Evolutionary conservation across 1,284 basidiomycete genomes (phyloP), one percentile per base, ranked within the genome.

Genomic region (Ustanciosporium gigantosporum): DNA sequence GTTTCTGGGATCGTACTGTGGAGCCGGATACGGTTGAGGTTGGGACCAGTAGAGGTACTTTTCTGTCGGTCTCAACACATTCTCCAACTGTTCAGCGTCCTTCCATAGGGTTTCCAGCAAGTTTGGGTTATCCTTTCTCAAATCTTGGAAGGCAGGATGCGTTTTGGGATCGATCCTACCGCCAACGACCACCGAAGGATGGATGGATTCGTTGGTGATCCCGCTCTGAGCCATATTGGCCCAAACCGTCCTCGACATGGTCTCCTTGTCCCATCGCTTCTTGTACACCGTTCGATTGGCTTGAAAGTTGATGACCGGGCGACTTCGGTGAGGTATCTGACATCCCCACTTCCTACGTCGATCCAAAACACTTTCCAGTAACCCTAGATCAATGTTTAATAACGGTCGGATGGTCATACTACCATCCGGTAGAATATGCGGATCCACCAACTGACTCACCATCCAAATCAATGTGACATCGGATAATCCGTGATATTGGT

Each of bases 401-500:
- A 68, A 24, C 2, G 67, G 67, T 9, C 68, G 27, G 4, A 52
- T 27, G 3, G 59, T 62, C 0, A 36, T 41, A 0, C 21, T 23
- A 1, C 68, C 37, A 31, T 57, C 43, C 13, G 51, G 49, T 1
- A 56, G 45, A 4, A 25, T 46, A 25, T 62, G 59, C 3, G 44
- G 41, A 25, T 73, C 70, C 6, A 62, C 41, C 13, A 73, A 49
- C 22, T 68, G 51, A 1, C 62, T 53, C 8, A 75, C 56, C 68
- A 77, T 71, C 75, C 75, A 77, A 36, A 70, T 56, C 5, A 78
- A 55, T 1, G 70, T 35, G 14, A 77, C 31, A 32, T 76, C 69
- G 15, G 60, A 50, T 2, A 77, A 49, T 1, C 75, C 75, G 40
- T 76, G 75, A 17, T 60, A 49, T 41, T 53, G 38, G 24, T 59